Base-by-base conservation (phyloP, 192 early-diverging fungal genomes). In the Mortierella hygrophila region DNA sequence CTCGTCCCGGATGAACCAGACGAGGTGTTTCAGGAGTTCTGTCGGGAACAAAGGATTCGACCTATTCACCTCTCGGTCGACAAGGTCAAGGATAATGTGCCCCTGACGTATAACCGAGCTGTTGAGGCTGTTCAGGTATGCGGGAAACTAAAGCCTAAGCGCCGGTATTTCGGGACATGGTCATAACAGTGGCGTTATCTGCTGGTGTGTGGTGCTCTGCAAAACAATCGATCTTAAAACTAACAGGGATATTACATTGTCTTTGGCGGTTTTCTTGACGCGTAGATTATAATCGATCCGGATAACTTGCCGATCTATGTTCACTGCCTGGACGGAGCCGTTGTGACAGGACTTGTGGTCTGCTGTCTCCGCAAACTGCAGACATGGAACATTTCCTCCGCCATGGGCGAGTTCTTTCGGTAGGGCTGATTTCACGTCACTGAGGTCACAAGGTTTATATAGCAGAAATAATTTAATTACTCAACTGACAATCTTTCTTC, bases 311-410 rank as follows among this genome's bases (percentile, higher is more conserved):
- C 97, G 0, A 76, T 98, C 35, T 99, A 95, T 82, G 76, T 99
- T 7, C 98, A 99, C 84, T 99, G 97, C 80, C 86, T 97, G 41
- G 96, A 99, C 82, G 97, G 97, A 16, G 93, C 95, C n/a, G 55
- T 60, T 11, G 55, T 26, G n/a, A 98, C 96, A 3, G 96, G 96
- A 0, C 86, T 97, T 5, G 92, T 97, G 3, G 87, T 98, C 18
- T 94, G 96, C 81, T 97, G 96, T 83, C 78, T 99, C 77, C 92
- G 98, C 46, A 98, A 97, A 78, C 84, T 99, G 63, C 97, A 98
- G 90, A 92, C 95, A 79, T 99, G 98, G 98, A 94, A 92, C 16
- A 81, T 93, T 38, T 90, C 95, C 13, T 93, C 92, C 32, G 90
- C 92, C 21, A 91, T 95, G 82, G 90, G 91, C 54, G 95, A 96